These are phyloP conservation scores for Orbilia brochopaga DNA, from an alignment of 2,329 filamentous ascomycete genomes.

Conservation along the genomic window DNA sequence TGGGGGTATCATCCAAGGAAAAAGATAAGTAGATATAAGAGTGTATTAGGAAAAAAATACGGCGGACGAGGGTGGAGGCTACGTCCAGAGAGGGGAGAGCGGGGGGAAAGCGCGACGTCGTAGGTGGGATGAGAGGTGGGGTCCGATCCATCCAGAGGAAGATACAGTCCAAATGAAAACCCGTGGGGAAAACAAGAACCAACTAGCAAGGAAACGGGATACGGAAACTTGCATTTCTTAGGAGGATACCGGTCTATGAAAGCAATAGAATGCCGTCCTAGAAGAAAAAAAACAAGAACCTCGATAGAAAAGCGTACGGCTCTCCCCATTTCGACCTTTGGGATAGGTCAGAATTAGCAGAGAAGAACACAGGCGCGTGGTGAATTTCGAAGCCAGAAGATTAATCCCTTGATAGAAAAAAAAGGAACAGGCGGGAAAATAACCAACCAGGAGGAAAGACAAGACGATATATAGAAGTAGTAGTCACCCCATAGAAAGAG, in stretches of 20 bases:
- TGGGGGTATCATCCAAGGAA: not conserved
- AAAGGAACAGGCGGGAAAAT: constrained; percentile 22
- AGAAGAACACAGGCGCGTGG: not conserved
- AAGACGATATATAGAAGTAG: not conserved
- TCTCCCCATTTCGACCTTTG: constrained; percentile 1
- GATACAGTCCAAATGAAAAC: constrained; percentile 8
- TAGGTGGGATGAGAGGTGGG: not conserved
- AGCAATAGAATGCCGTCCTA: constrained; percentile 43
- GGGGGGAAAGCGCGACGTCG: not conserved
- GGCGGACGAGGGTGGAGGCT: constrained; percentile 42
- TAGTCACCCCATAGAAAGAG: constrained; percentile 14
- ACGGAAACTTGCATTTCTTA: constrained; percentile 48
- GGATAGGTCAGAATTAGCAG: constrained; percentile 2
- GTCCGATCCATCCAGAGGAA: not conserved
- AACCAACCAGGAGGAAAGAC: constrained; percentile 20
- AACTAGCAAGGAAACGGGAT: constrained; percentile 25
- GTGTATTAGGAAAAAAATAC: constrained; percentile 6
- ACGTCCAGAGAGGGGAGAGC: constrained; percentile 22
- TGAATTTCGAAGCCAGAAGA: not conserved
- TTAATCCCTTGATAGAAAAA: constrained; percentile 8
- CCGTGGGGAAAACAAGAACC: constrained; percentile 7
- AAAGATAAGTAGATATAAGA: constrained; percentile 31
- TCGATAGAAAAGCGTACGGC: constrained; percentile 11
- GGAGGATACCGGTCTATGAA: constrained; percentile 42
- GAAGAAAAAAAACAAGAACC: constrained; percentile 34